Evolutionary conservation across 768 basidiomycete genomes (phyloP), one percentile per base, ranked within the genome.

Genomic region (Fomitopsis serialis): DNA sequence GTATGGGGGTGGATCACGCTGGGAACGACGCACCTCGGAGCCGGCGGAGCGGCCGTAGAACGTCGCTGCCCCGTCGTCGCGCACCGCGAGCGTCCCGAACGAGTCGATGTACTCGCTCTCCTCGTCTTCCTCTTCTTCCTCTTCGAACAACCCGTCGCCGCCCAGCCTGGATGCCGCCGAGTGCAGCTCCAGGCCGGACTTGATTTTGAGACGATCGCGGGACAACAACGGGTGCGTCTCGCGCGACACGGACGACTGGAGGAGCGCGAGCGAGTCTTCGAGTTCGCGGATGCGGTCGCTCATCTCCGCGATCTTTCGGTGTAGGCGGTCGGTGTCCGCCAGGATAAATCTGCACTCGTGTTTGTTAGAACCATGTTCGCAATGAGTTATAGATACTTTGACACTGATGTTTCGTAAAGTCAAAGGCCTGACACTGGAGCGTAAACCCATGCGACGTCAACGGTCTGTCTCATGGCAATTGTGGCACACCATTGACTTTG

Each of bases 31-130:
- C 53, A 86, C 86, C 74, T 89, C 87, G 47, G 87, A 77, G 27
- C 87, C 86, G 11, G 84, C 87, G 15, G 87, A 84, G 32, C 80
- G 82, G 19, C 88, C 88, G 61, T 85, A 88, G 68, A 86, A 90
- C 59, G 81, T 84, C 19, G 78, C 81, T 27, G 78, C 73, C 2
- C 86, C 88, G 44, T 77, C 74, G 53, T 85, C 85, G 2, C 79
- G 80, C 43, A 90, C 80, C 1, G 85, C 83, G 50, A 90, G 72
- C 4, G 86, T 87, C 1, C 88, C 88, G 49, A 84, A 69, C 48
- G 53, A 64, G 34, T 60, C 61, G 15, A 61, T 49, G 19, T 53
- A 54, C 19, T 65, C 54, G 2, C 52, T 51, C 10, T 68, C 63
- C 2, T 73, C 74, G 40, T 69, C 72, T 3, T 46, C 46, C 11